Percentiles rank a stretch among this genome's conserved stretches.
phyloP scores from a whole-genome alignment of 352 stramenopile genomes.

The Peronospora tabacina region DNA sequence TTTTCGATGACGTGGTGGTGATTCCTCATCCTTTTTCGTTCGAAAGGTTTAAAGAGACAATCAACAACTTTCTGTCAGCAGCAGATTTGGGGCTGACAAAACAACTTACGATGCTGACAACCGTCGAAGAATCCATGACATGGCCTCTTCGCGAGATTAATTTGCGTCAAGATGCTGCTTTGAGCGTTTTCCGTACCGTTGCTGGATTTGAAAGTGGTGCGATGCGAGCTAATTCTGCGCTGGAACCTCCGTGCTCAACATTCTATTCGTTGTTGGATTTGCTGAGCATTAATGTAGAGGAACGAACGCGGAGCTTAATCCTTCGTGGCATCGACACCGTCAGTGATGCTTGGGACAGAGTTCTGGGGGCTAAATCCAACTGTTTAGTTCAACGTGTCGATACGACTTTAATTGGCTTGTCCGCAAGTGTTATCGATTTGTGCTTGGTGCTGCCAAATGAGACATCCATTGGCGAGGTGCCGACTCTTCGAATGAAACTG shows the following conservation, averaged over 20 bases:
- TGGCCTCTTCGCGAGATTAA: conserved; percentile 15
- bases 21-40: conserved; percentile 13
- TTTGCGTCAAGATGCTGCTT: not conserved
- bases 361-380: conserved; percentile 1
- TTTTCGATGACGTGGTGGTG: conserved; percentile 18
- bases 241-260: conserved; percentile 5
- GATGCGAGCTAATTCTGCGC: conserved; percentile 1
- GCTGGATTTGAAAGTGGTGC: not conserved
- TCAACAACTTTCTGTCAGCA: conserved; percentile 9
- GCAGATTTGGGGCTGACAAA: conserved; percentile 8
- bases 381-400: conserved; percentile 26
- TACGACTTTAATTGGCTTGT: conserved; percentile 28
- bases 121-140: conserved; percentile 11
- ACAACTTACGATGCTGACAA: conserved; percentile 27
- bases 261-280: conserved; percentile 18
- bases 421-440: conserved; percentile 25
- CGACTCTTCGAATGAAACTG: conserved; percentile 12
- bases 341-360: conserved; percentile 8
- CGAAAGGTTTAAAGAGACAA: conserved; percentile 23
- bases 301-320: conserved; percentile 19
- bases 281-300: conserved; percentile 21
- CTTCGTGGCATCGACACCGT: conserved; percentile 11
- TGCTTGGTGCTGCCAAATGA: conserved; percentile 16
- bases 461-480: conserved; percentile 1
- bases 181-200: conserved; percentile 10